phyloP scores from a whole-genome alignment of 1,284 basidiomycete species.

The Ganoderma lucidum region DNA sequence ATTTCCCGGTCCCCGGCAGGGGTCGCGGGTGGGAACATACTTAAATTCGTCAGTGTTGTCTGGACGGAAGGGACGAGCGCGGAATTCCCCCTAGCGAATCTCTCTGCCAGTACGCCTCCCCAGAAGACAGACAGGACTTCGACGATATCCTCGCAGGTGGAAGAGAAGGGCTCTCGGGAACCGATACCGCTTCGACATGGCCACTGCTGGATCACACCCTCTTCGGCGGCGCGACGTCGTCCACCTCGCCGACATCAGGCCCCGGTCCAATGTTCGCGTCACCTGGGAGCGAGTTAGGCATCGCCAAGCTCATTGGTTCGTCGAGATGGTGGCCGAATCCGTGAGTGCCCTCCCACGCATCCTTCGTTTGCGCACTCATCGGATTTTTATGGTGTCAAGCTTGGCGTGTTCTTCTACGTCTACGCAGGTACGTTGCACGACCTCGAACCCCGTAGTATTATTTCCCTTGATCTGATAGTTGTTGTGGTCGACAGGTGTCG shows the following conservation, averaged over 20 bases:
- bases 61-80: not conserved
- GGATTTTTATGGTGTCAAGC: slow-evolving; percentile 33
- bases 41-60: not conserved
- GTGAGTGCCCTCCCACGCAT: slow-evolving; percentile 44
- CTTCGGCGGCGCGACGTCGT: slow-evolving; percentile 33
- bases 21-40: not conserved
- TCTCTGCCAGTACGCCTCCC: not conserved
- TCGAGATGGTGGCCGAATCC: slow-evolving; percentile 66
- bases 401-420: slow-evolving; percentile 55
- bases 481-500: slow-evolving; percentile 54
- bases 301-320: slow-evolving; percentile 55
- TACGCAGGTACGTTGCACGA: slow-evolving; percentile 55
- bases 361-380: slow-evolving; percentile 35
- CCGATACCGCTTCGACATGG: slow-evolving; percentile 8
- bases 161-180: not conserved
- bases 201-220: slow-evolving; percentile 22
- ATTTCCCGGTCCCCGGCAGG: not conserved
- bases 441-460: not conserved
- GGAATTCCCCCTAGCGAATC: not conserved
- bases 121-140: not conserved
- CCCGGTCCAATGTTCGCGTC: slow-evolving; percentile 48
- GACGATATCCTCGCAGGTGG: not conserved
- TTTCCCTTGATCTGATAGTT: not conserved
- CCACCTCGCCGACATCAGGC: slow-evolving; percentile 35
- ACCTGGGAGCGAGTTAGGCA: slow-evolving; percentile 64